Evolutionary conservation across 345 rosid species (phyloP), one percentile per base, ranked within the genome.

Genomic region (Luvunga scandens): DNA sequence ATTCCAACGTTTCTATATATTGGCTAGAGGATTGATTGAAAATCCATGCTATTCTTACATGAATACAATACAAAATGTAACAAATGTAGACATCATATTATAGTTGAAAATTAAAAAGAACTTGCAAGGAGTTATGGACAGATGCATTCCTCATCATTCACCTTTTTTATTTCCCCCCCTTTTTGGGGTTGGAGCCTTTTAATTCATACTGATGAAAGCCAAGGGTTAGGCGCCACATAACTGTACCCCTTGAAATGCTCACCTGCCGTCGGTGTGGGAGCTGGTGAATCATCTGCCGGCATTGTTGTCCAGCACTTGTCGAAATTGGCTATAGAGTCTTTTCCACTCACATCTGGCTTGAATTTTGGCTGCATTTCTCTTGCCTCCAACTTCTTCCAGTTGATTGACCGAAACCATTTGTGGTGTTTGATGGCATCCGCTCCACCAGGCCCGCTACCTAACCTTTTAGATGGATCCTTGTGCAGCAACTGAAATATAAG

Each of bases 281-380:
- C 94, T 16, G 93, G 97, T 2, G 94, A 90, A 81, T 90, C 97
- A 75, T 88, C 89, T 57, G 80, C 57, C 38, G 94, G 91, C 97
- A 92, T 92, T 57, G 88, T 78, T 16, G 94, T 92, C 96, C 96
- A 89, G 81, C 96, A 92, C 72, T 78, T 42, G 80, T 92, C 96
- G 45, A 92, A 92, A 81, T 92, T 90, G 27, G 86, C 90, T 62
- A 77, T 87, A 80, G 93, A 92, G n/a, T 89, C 87, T 81, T 86
- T 89, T 55, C 97, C 97, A 72, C 85, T 84, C 67, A 90, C 92
- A 65, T 86, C 91, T 9, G 97, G 97, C 85, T 83, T 81, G 84
- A 90, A 92, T 84, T 87, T 90, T 19, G 91, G 94, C 63, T 83
- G 74, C 65, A 85, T 55, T 78, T 90, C 96, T 79, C 88, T 86